phyloP scores from a whole-genome alignment of 306 rosid genomes.

The Begonia peltatifolia region DNA sequence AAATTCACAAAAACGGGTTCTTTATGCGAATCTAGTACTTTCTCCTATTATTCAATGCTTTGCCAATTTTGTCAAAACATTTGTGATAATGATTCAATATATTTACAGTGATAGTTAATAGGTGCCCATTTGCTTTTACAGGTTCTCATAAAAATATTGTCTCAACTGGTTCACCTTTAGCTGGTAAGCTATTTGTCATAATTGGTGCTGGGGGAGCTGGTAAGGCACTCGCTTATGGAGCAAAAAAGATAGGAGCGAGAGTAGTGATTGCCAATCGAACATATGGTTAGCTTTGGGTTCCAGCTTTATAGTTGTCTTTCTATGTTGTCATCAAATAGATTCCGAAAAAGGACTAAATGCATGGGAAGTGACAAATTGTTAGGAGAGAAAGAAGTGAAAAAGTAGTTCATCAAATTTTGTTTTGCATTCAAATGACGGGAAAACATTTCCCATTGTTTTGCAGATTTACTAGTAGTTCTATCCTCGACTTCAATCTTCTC shows the following conservation, averaged over 20 bases:
- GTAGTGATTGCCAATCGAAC: constrained; percentile 92
- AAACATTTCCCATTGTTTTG: too few species aligned
- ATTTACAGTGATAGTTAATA: not conserved
- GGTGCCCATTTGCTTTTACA: constrained; percentile 4
- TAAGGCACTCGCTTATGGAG: constrained; percentile 95
- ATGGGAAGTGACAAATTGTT: not conserved
- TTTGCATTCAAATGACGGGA: too few species aligned
- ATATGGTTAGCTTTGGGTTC: constrained; percentile 32
- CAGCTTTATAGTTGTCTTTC: constrained; percentile 6
- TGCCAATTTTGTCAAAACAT: not conserved
- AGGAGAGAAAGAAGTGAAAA: too few species aligned
- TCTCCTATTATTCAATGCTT: not conserved
- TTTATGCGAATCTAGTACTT: too few species aligned
- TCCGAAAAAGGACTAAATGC: not conserved
- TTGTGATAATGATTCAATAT: not conserved
- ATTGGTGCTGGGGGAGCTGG: constrained; percentile 98
- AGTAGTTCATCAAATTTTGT: too few species aligned
- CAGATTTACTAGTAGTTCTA: too few species aligned
- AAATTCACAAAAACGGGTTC: too few species aligned
- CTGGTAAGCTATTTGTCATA: constrained; percentile 75
- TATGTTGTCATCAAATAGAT: not conserved
- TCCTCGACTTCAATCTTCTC: too few species aligned
- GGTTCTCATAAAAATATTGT: constrained; percentile 27
- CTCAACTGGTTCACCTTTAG: constrained; percentile 47
- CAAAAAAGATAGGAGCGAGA: constrained; percentile 80